These are phyloP conservation scores for Oryza meyeriana DNA, from an alignment of 176 grass and related monocot genomes.

Conservation along the genomic window DNA sequence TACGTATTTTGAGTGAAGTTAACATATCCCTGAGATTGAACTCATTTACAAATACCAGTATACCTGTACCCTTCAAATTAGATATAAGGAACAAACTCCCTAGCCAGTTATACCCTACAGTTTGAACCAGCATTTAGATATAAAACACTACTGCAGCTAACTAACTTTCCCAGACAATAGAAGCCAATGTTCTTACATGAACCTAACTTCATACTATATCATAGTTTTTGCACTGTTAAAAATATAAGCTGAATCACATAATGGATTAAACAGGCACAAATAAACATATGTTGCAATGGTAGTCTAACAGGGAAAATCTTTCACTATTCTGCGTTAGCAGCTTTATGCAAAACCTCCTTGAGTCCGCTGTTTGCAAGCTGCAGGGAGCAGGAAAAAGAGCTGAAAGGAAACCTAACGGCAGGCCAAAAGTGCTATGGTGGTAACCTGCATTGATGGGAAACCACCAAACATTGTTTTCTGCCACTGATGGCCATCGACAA, in stretches of 20 bases:
- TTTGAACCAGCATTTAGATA: neutral
- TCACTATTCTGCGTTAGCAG: neutral
- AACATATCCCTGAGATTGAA: neutral
- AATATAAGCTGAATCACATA: neutral
- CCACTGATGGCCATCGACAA: neutral
- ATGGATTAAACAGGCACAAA: neutral
- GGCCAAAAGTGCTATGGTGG: neutral
- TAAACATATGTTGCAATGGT: neutral
- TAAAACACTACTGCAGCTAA: neutral
- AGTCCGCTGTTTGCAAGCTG: neutral
- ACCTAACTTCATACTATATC: neutral
- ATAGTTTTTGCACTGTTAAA: neutral
- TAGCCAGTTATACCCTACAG: neutral
- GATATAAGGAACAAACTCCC: neutral
- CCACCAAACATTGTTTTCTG: neutral
- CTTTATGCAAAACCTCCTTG: neutral
- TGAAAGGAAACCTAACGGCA: slow-evolving; percentile 19
- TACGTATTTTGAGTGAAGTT: neutral
- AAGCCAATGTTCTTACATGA: neutral
- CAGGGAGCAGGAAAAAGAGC: neutral
- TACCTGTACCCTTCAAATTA: neutral
- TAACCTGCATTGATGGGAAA: neutral
- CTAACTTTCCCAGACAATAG: neutral
- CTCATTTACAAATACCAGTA: neutral
- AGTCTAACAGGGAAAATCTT: neutral